These are phyloP conservation scores for Yamadazyma laniorum DNA, from an alignment of 805 yeast species.

Conservation along the genomic window DNA sequence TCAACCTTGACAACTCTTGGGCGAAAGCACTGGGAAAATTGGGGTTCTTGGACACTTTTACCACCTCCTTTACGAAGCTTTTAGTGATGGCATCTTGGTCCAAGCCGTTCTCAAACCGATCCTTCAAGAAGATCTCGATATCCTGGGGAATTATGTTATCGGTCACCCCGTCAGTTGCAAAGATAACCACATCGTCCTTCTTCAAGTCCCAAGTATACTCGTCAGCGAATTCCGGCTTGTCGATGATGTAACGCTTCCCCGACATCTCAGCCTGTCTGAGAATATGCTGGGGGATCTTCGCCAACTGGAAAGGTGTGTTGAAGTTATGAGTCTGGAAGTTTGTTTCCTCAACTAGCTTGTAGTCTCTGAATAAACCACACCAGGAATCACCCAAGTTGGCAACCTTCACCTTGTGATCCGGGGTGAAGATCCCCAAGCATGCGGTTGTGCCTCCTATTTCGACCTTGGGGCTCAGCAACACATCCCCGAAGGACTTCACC, in stretches of 20 bases:
- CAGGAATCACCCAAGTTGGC: constrained; percentile 95
- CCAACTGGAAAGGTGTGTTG: constrained; percentile 89
- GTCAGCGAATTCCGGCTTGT: constrained; percentile 69
- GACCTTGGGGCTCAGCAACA: constrained; percentile 55
- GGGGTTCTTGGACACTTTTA: constrained; percentile 66
- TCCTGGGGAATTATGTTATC: constrained; percentile 79
- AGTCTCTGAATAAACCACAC: constrained; percentile 78
- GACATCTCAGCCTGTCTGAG: constrained; percentile 50
- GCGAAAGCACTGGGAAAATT: constrained; percentile 83
- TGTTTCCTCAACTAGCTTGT: constrained; percentile 61
- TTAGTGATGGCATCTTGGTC: constrained; percentile 40
- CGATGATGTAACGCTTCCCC: constrained; percentile 66
- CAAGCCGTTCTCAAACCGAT: constrained; percentile 35
- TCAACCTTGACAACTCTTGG: constrained; percentile 63
- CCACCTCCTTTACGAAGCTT: constrained; percentile 64
- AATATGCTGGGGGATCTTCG: constrained; percentile 72
- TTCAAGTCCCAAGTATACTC: constrained; percentile 61
- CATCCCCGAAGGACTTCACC: constrained; percentile 51
- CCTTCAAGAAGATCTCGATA: constrained; percentile 64
- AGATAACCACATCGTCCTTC: constrained; percentile 71
- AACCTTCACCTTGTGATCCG: constrained; percentile 55
- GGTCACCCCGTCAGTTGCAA: constrained; percentile 92
- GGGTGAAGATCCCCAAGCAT: constrained; percentile 70
- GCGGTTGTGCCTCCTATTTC: constrained; percentile 94
- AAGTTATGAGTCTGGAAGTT: constrained; percentile 80